Percentiles rank a stretch among this genome's conserved stretches.
These are phyloP conservation scores for Talaromyces sp. DNA, from an alignment of 2,329 filamentous ascomycete genomes.

Conservation along the genomic window DNA sequence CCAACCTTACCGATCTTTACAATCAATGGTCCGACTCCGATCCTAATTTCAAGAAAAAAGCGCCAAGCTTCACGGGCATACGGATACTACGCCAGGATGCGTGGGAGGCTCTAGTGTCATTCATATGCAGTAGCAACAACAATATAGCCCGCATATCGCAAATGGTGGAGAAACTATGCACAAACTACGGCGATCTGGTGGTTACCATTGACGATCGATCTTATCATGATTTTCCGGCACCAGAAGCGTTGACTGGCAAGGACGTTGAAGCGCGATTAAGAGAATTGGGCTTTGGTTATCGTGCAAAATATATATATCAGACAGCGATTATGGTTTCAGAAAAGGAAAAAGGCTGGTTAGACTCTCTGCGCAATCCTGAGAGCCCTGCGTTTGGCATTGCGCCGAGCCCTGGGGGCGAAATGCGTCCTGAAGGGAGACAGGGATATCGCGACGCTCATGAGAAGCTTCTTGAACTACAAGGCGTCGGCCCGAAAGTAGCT, in stretches of 20 bases:
- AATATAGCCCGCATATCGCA: slow-evolving; percentile 93
- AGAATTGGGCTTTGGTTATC: slow-evolving; percentile 86
- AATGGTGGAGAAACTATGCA: slow-evolving; percentile 92
- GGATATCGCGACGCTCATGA: slow-evolving; percentile 80
- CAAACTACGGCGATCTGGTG: slow-evolving; percentile 77
- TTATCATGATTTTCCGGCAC: slow-evolving; percentile 84
- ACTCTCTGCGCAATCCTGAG: slow-evolving; percentile 74
- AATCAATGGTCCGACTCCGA: slow-evolving; percentile 83
- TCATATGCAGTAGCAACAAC: slow-evolving; percentile 99
- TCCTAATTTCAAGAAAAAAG: slow-evolving; percentile 82
- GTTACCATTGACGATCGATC: slow-evolving; percentile 66
- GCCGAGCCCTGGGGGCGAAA: slow-evolving; percentile 46
- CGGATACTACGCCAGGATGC: slow-evolving; percentile 91
- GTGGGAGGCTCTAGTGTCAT: slow-evolving; percentile 90
- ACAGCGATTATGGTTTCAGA: slow-evolving; percentile 76
- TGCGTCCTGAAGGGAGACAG: slow-evolving; percentile 53
- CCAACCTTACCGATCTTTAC: slow-evolving; percentile 76
- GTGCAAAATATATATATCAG: slow-evolving; percentile 86
- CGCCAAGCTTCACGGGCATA: slow-evolving; percentile 83
- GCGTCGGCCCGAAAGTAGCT: slow-evolving; percentile 93
- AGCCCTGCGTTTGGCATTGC: slow-evolving; percentile 58
- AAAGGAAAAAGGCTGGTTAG: slow-evolving; percentile 71
- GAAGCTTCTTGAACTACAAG: slow-evolving; percentile 72
- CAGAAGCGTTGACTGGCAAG: slow-evolving; percentile 67
- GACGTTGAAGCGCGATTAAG: slow-evolving; percentile 79